Evolutionary conservation across 192 early-diverging fungal species (phyloP), one percentile per base, ranked within the genome.

Genomic region (Podila clonocystis): DNA sequence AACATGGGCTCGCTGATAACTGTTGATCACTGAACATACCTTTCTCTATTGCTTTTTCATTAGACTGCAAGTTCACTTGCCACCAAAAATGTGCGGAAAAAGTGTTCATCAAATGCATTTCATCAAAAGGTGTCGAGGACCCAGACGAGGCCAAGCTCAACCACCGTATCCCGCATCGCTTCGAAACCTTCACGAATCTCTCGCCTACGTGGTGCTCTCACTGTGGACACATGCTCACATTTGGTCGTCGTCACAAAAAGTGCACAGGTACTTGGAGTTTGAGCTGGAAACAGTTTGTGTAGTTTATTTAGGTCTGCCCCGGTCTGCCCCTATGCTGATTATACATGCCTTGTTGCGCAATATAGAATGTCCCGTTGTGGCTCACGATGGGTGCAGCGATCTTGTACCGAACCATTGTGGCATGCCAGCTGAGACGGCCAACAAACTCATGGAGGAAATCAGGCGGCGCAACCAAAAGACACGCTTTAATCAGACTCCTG

Each of bases 141-240:
- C 78, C 84, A 6, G 94, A 95, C 28, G 89, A 90, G 34, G 89
- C 87, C 20, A 89, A 93, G 45, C 79, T 96, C 33, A 91, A 94
- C 17, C 98, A 99, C 82, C 89, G 93, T 33, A 99, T 99, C 77
- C 98, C 97, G 24, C 98, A 99, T 88, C 92, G 98, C 58, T 98
- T 96, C 72, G 94, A 97, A 68, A 85, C 83, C n/a, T 86, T 92
- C 22, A 91, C 91, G 28, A 95, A 93, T 66, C 86, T 96, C 60
- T 92, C 90, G 19, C 92, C 94, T 38, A 91, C 92, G 78, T 99
- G 98, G 98, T 99, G 98, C 75, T 95, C 91, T 72, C 98, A 99
- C 84, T 99, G 98, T 86, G 98, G 98, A 22, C 94, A 91, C 55
- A 95, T 99, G 94, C 90, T 99, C 33, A 89, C 97, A 22, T 85